Base-by-base conservation (phyloP, 345 rosid species). In the Aquilaria sinensis region DNA sequence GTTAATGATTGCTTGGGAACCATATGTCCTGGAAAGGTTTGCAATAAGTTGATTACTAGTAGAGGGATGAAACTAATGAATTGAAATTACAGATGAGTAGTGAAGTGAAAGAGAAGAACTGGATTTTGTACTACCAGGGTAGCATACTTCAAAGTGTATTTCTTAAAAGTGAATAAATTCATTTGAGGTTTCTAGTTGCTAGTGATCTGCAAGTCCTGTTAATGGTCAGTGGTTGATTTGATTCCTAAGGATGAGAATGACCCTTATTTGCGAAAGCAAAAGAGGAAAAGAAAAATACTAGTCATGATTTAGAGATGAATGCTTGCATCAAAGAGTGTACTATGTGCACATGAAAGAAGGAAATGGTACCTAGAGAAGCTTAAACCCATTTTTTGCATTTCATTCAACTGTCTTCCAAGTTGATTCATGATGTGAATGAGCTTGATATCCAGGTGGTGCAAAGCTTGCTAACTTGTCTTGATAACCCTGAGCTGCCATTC, bases 401-500 rank as follows among this genome's bases (percentile, higher is more conserved):
- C 54, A 57, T 49, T 50, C 15, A 61, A 34, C 41, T 53, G 31
- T 73, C 13, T 67, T 64, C 10, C 54, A 60, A 60, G 30, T 57
- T 61, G 47, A 57, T 23, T 56, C 46, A 2, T 59, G 47, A 46
- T n/a, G 30, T 63, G 49, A 15, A 61, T 41, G 15, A 48, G n/a
- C 59, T 67, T 60, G n/a, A 62, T 65, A 41, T 67, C 71, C 74
- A 94, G 99, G 99, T 95, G 49, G 94, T 85, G 68, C 96, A 87
- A 74, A 90, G 71, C 84, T 82, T 94, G 77, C 93, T 94, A 13
- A 78, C 67, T 55, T 90, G 93, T 75, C 97, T 94, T 60, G 97
- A 94, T 73, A 90, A 85, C 78, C 99, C 99, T 50, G 93, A 86
- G 73, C 93, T 90, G 50, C 99, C 99, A 72, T 94, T 88, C 75